Evolutionary conservation across 305 asterid genomes (phyloP), one percentile per base, ranked within the genome.

Genomic region (Fraxinus xanthoxyloides): DNA sequence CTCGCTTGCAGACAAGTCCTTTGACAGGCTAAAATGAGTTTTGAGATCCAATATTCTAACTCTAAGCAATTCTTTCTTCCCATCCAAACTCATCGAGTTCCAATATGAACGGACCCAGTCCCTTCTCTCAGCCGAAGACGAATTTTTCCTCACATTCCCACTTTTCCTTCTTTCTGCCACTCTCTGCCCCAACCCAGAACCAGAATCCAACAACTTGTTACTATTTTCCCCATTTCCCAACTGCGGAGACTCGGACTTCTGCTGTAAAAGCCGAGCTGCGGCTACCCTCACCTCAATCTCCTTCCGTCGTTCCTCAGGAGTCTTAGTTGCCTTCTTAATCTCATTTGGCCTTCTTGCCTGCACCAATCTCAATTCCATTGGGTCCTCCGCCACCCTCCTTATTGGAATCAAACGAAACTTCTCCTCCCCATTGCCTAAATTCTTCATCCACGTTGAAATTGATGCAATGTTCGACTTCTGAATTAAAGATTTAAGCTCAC

Each of bases 191-290:
- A 88, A 80, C 75, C 90, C 91, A 31, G 87, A 82, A 79, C 90
- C 76, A 26, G 90, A 87, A 80, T 92, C 97, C 78, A 79, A 81
- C 43, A 86, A 93, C 83, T 88, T 94, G 78, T 54, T 59, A 54
- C 82, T 85, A 72, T 40, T 85, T 75, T 93, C 94, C 75, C 84
- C 91, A 43, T 89, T 93, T 84, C 80, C 89, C 74, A 86, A 77
- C 19, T 83, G 77, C 77, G 88, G 86, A 30, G 91, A 82, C 84
- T 91, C 95, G 0, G 97, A 88, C 82, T 91, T 93, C 85, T 92
- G 97, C 89, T 95, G 99, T 90, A 95, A 81, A 85, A 95, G 90
- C 86, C 94, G 89, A 0, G 97, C 97, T 77, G 99, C 99, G 12
- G 98, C 97, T 73, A 48, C 61, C 17, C 21, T 48, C 61, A 48